These are phyloP conservation scores for Neolentinus lepideus DNA, from an alignment of 1,284 basidiomycete species.

Conservation along the genomic window DNA sequence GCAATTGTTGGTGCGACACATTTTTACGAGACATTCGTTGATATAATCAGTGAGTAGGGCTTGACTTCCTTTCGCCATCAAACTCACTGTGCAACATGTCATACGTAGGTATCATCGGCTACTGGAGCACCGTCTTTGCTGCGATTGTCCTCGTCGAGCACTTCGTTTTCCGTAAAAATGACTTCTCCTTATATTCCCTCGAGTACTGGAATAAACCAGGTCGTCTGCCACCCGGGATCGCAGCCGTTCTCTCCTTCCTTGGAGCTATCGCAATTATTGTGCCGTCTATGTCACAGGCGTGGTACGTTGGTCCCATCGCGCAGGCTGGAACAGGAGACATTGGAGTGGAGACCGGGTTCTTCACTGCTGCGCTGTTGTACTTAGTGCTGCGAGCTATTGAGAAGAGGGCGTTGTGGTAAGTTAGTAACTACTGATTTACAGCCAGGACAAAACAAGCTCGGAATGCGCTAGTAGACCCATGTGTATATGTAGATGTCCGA, in stretches of 20 bases:
- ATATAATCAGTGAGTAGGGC: constrained; percentile 33
- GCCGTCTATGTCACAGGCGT: constrained; percentile 64
- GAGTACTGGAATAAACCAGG: constrained; percentile 45
- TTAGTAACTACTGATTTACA: too few species aligned
- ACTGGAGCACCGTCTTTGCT: constrained; percentile 34
- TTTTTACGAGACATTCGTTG: constrained; percentile 57
- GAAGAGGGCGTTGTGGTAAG: too few species aligned
- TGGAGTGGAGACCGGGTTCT: constrained; percentile 45
- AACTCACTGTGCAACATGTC: neutral
- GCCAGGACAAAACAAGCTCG: too few species aligned
- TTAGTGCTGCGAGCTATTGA: neutral
- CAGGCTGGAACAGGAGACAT: constrained; percentile 54
- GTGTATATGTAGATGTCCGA: too few species aligned
- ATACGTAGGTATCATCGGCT: neutral
- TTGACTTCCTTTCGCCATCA: neutral
- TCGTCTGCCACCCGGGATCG: constrained; percentile 53
- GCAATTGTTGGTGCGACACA: constrained; percentile 61
- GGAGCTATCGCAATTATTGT: constrained; percentile 36
- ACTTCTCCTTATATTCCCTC: constrained; percentile 44
- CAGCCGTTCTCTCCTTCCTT: constrained; percentile 46
- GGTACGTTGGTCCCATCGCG: constrained; percentile 69
- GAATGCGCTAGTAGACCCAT: too few species aligned
- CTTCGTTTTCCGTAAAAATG: constrained; percentile 46
- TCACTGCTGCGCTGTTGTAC: neutral
- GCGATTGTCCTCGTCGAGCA: constrained; percentile 61